Conservation (phyloP, 129 eudicot species). For the Centrapalus pauciflorus region DNA sequence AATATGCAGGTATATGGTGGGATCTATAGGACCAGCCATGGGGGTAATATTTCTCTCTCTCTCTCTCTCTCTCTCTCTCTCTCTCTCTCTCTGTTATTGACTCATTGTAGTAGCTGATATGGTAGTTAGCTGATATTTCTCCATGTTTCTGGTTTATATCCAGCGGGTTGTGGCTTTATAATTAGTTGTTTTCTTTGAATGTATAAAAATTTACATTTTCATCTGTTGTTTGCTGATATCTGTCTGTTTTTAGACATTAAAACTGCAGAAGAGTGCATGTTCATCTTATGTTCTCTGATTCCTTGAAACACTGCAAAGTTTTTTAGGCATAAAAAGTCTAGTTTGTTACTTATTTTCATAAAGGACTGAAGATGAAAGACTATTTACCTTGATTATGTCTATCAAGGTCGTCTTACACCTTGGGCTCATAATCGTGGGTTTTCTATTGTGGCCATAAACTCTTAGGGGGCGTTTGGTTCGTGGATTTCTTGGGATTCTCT, state of each 20-base stretch:
- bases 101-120: constrained; percentile 10
- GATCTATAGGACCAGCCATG: constrained; percentile 11
- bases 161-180: constrained; percentile 17
- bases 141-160: constrained; percentile 10
- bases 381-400: no score
- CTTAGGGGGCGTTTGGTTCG: no score
- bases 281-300: not conserved
- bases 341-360: no score
- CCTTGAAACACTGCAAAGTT: not conserved
- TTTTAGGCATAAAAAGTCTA: no score
- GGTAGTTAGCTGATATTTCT: not conserved
- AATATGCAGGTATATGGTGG: constrained; percentile 41
- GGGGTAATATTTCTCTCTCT: constrained; percentile 41
- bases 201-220: no score
- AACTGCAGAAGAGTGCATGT: not conserved
- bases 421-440: no score
- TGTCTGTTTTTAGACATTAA: not conserved
- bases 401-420: no score
- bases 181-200: not conserved
- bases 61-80: no score
- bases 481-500: no score
- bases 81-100: not conserved
- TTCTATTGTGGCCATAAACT: no score
- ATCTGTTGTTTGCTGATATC: no score
- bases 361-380: no score